These are phyloP conservation scores for Apocynum venetum DNA, from an alignment of 257 asterid genomes.

Conservation along the genomic window DNA sequence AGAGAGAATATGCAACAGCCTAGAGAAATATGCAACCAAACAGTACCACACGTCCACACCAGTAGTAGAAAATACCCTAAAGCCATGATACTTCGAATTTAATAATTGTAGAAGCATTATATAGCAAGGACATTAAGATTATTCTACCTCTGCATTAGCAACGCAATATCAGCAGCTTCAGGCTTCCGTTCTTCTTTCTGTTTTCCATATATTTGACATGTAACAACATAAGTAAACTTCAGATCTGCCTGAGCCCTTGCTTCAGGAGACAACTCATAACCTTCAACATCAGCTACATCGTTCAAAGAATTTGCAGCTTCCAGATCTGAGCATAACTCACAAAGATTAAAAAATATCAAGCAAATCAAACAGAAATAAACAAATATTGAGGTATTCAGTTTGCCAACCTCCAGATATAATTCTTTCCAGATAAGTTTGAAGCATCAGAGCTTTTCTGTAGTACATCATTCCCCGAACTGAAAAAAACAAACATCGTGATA, in stretches of 20 bases:
- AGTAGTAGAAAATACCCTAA: background rate
- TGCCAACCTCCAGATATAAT: conserved; percentile 66
- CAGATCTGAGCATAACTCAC: conserved; percentile 40
- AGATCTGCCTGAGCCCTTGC: conserved; percentile 97
- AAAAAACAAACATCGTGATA: conserved; percentile 19
- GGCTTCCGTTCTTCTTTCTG: conserved; percentile 97
- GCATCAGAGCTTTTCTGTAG: conserved; percentile 97
- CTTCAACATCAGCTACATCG: conserved; percentile 57
- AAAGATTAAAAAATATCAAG: conserved; percentile 14
- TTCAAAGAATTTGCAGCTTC: conserved; percentile 57
- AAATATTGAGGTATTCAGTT: conserved; percentile 4
- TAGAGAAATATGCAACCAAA: background rate
- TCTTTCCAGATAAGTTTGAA: conserved; percentile 80
- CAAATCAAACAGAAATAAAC: conserved; percentile 11
- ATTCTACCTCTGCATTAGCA: conserved; percentile 89
- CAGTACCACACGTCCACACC: background rate
- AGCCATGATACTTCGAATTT: background rate
- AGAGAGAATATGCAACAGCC: background rate
- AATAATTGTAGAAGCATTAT: background rate
- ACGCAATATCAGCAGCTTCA: conserved; percentile 96
- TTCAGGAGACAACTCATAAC: conserved; percentile 90
- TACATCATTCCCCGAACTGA: conserved; percentile 99
- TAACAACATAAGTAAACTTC: conserved; percentile 91
- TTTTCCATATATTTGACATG: conserved; percentile 97
- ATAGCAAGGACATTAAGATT: background rate